Evolutionary conservation across 768 basidiomycete species (phyloP), one percentile per base, ranked within the genome.

Genomic region (Boletus tomentosulus): DNA sequence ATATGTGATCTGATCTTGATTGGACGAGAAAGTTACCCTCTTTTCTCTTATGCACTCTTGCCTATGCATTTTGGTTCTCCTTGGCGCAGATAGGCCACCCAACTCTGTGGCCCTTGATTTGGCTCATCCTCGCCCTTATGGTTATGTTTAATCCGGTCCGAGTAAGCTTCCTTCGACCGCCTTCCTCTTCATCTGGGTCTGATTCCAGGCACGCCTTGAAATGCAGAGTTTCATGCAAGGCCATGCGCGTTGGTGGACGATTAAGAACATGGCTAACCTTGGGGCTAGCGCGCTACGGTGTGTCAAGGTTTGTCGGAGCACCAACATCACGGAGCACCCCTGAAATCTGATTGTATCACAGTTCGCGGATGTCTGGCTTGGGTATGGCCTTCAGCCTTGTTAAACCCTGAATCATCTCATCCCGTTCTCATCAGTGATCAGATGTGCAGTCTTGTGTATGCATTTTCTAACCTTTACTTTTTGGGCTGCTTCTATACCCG

Each of bases 341-440:
- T 22, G 15, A 37, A 30, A 31, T 52, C 50, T 51, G 57, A 57
- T 37, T 16, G 4, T 35, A 24, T 44, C 35, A 1, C 54, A 88
- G 84, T 92, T 92, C 65, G 73, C 84, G 7, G 89, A 91, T 75
- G 91, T 91, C 83, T 92, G 90, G 90, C 75, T 92, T 69, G 90
- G 87, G 87, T 88, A 66, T 12, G 79, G 62, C 22, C 6, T 11
- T 41, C 38, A 10, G n/a, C 15, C 22, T 5, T 34, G 6, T 49
- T 31, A 15, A 4, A 27, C 28, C 8, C 31, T 10, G 5, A 33
- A 0, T 41, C n/a, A 25, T 54, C 55, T 54, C 34, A 54, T 12
- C n/a, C 28, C 25, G 24, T 43, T 27, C 11, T 24, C 30, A 22
- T 34, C 61, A 90, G 88, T 12, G 90, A 92, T 60, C 89, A 92